Base-by-base conservation (phyloP, 352 stramenopile species). In the Saprolegnia parasitica region DNA sequence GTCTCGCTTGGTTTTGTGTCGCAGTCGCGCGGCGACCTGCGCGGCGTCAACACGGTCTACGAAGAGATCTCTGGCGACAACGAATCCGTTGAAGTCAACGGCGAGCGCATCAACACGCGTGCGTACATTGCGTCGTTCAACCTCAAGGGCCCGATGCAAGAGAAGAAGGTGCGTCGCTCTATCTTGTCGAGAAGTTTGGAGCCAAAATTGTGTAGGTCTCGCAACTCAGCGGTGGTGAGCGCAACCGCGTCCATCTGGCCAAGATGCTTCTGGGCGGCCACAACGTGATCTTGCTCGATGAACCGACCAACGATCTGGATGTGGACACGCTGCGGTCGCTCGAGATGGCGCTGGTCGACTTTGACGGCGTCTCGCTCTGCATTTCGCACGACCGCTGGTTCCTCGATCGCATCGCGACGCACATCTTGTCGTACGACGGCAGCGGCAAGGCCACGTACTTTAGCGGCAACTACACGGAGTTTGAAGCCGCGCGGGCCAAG, bases 361-460 rank as follows among this genome's bases (percentile, higher is more conserved):
- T 96, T 65, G 81, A 86, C 57, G 93, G 97, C 67, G 98, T 97
- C 21, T 87, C 94, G 16, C 88, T 98, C 73, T 86, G 98, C 3
- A 97, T 99, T 55, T 98, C 88, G 54, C 96, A 99, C 78, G 96
- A 99, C 77, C 87, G 96, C 40, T 94, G 86, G 71, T 99, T 99
- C 77, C 77, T 99, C 32, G 98, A 99, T 74, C 87, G 87, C 61
- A 93, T 94, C 71, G 92, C 85, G 68, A 91, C 86, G 56, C 87
- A 95, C 75, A 93, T 94, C 71, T 79, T 95, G 55, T 76, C 87
- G 63, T 95, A 93, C 57, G 87, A 95, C 61, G 85, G 77, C 68
- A 65, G 88, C 35, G 85, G 85, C 58, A 72, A 76, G 16, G 87
- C 91, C 29, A 71, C 75, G 47, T 95, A 93, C 79, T 95, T 92